Conservation (phyloP, 768 basidiomycete species). For the Phaffia tasmanica region DNA sequence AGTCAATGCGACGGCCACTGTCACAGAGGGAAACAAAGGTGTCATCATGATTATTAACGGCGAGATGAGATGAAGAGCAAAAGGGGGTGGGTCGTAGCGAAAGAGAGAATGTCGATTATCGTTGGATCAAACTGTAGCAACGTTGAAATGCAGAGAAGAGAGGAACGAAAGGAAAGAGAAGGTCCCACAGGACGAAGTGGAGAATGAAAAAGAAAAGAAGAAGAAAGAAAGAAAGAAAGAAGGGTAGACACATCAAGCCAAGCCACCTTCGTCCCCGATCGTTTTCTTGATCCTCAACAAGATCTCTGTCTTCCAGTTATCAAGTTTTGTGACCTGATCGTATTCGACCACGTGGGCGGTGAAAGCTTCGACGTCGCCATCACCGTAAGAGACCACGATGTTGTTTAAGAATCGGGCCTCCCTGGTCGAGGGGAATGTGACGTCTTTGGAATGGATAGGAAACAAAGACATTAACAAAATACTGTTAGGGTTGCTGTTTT, state of each 20-base stretch:
- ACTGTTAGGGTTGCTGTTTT: not conserved
- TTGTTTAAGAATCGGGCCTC: constrained; percentile 79
- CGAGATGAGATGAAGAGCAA: too few relatives aligned
- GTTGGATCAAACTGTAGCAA: too few relatives aligned
- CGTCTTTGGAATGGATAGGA: constrained; percentile 47
- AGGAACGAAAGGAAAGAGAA: too few relatives aligned
- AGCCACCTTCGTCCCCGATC: constrained; percentile 50
- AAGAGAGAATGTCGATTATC: too few relatives aligned
- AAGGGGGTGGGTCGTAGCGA: too few relatives aligned
- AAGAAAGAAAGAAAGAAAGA: too few relatives aligned
- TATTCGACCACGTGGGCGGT: constrained; percentile 80
- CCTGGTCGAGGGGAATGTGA: constrained; percentile 72
- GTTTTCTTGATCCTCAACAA: constrained; percentile 79
- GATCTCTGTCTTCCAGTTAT: constrained; percentile 90
- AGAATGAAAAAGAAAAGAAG: too few relatives aligned
- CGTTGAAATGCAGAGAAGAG: too few relatives aligned
- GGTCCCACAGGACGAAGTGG: too few relatives aligned
- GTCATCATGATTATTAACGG: too few relatives aligned
- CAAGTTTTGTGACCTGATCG: constrained; percentile 82
- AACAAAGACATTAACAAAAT: not conserved
- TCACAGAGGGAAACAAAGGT: too few relatives aligned
- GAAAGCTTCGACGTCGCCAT: constrained; percentile 44
- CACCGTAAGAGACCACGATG: constrained; percentile 65
- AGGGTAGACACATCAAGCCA: constrained; percentile 29
- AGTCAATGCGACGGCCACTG: too few relatives aligned